Percentiles rank a stretch among this genome's conserved stretches.
Conservation (phyloP, 2,329 filamentous ascomycete genomes). For the Fusarium nanum region DNA sequence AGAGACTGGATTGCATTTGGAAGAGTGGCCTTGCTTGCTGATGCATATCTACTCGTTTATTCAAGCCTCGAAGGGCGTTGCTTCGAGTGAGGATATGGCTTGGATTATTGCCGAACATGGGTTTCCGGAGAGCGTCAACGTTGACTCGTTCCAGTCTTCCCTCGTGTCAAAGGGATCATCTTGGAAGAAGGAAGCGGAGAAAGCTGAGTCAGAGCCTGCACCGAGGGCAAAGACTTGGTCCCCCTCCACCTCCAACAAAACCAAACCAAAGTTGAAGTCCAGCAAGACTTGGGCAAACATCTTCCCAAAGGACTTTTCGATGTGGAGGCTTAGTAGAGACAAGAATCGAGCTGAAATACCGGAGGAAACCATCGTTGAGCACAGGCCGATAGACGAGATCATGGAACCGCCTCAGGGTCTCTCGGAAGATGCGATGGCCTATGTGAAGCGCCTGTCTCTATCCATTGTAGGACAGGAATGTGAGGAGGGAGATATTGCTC, state of each 20-base stretch:
- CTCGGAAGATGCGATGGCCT: not conserved
- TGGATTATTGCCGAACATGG: not conserved
- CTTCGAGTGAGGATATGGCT: not conserved
- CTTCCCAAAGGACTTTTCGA: not conserved
- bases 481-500: not conserved
- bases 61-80: not conserved
- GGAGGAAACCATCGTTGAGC: not conserved
- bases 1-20: accelerated
- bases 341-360: not conserved
- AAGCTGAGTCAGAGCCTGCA: too few relatives aligned
- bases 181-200: not conserved
- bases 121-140: not conserved
- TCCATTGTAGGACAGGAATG: not conserved
- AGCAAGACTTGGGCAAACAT: not conserved
- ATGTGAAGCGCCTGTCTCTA: not conserved
- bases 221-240: not conserved
- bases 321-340: not conserved
- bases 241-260: not conserved
- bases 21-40: not conserved
- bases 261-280: not conserved
- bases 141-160: not conserved
- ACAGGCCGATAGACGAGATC: not conserved
- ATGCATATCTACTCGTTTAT: not conserved
- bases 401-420: not conserved
- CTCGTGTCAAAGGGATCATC: not conserved